These are phyloP conservation scores for Botryobasidium botryosum DNA, from an alignment of 768 basidiomycete genomes.

Conservation along the genomic window DNA sequence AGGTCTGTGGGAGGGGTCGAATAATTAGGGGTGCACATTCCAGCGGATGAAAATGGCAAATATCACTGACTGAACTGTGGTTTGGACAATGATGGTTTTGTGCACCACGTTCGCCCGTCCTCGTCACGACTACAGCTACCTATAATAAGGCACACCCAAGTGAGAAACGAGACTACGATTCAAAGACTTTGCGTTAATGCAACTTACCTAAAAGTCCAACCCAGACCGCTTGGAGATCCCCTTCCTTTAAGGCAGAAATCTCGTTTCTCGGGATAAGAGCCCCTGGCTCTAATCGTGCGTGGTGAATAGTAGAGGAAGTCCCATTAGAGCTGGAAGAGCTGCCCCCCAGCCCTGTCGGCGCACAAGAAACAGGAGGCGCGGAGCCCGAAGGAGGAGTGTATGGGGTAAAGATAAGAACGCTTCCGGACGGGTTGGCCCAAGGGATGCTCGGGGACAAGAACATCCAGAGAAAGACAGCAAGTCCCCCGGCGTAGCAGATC, in stretches of 20 bases:
- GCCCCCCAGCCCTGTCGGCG: too few species aligned
- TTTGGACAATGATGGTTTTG: neutral
- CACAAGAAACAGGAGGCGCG: neutral
- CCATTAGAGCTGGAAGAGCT: neutral
- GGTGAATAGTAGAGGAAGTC: neutral
- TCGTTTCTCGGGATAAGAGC: too few species aligned
- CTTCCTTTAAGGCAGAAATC: too few species aligned
- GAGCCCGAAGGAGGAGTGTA: neutral
- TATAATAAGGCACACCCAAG: too few species aligned
- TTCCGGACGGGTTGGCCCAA: neutral
- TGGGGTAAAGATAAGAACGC: neutral
- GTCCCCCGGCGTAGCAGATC: too few species aligned
- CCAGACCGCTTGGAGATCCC: neutral
- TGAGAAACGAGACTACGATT: neutral
- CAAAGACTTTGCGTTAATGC: neutral
- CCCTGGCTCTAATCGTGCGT: too few species aligned
- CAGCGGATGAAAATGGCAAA: neutral
- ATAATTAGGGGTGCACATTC: neutral
- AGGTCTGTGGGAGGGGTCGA: neutral
- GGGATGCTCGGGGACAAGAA: slow-evolving; percentile 1
- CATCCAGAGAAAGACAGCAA: neutral
- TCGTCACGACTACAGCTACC: neutral
- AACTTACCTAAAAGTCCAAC: neutral
- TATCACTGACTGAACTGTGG: neutral
- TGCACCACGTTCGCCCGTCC: neutral